These are phyloP conservation scores for Nepenthes mirabilis DNA, from an alignment of 148 eudicot species.

Conservation along the genomic window DNA sequence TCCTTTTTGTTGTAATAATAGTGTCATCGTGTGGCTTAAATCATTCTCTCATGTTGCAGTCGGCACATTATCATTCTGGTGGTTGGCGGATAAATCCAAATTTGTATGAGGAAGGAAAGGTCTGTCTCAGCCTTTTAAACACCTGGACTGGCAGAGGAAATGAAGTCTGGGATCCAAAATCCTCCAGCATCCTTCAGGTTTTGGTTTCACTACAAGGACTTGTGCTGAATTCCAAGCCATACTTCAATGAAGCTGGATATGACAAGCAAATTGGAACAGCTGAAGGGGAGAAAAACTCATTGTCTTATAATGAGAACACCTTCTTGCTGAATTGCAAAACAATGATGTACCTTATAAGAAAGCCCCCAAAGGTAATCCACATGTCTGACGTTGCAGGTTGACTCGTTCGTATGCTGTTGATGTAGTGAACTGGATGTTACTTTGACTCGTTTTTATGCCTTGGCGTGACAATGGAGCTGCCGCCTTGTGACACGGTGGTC, in stretches of 20 bases:
- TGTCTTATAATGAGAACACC: conserved; percentile 93
- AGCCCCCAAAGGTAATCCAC: conserved; percentile 76
- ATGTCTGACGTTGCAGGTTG: not conserved
- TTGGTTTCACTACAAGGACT: conserved; percentile 95
- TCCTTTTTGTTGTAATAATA: not conserved
- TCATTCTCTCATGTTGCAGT: conserved; percentile 23
- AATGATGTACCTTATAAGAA: conserved; percentile 83
- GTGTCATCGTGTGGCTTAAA: not conserved
- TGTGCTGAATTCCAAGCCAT: conserved; percentile 87
- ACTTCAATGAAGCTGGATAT: conserved; percentile 99
- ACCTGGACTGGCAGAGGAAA: conserved; percentile 99
- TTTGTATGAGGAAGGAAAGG: conserved; percentile 95
- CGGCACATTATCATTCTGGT: conserved; percentile 94
- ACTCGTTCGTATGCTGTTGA: not conserved
- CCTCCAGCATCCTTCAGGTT: conserved; percentile 98
- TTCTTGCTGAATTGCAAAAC: conserved; percentile 93
- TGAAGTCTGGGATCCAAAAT: conserved; percentile 94
- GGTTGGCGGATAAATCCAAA: conserved; percentile 98
- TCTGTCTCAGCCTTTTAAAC: conserved; percentile 89
- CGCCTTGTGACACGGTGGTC: too few relatives aligned
- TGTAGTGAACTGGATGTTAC: not conserved
- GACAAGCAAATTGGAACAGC: conserved; percentile 95
- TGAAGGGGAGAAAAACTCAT: conserved; percentile 96
- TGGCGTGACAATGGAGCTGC: too few relatives aligned
- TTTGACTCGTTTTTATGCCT: not conserved